Percentiles rank a stretch among this genome's conserved stretches.
These are phyloP conservation scores for Ceratocystis smalleyi DNA, from an alignment of 2,329 filamentous ascomycete species.

Conservation along the genomic window DNA sequence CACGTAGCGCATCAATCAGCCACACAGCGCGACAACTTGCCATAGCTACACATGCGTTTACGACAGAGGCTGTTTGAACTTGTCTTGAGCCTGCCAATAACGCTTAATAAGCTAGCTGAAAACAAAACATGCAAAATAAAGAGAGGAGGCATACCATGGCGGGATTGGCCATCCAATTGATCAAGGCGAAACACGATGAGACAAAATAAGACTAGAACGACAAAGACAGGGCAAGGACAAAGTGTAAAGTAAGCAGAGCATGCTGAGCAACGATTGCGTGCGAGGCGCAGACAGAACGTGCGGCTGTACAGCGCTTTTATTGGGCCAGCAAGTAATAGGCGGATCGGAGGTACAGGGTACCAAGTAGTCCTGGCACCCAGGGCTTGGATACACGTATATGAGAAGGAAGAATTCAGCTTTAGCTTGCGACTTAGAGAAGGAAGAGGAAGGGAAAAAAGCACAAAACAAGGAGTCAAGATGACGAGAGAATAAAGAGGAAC, in stretches of 20 bases:
- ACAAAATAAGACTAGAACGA: too few species aligned
- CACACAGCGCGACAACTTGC: background rate
- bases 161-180: too few species aligned
- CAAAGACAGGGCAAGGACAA: too few species aligned
- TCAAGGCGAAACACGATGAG: too few species aligned
- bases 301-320: background rate
- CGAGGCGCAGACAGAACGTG: constrained; percentile 3
- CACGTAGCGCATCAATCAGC: background rate
- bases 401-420: background rate
- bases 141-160: too few species aligned
- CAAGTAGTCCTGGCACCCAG: background rate
- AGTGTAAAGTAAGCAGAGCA: too few species aligned
- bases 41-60: too few species aligned
- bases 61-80: too few species aligned
- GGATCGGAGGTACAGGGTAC: background rate
- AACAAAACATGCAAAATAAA: too few species aligned
- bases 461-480: background rate
- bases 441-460: background rate
- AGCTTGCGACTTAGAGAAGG: background rate
- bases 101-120: too few species aligned
- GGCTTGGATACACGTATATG: background rate
- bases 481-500: background rate
- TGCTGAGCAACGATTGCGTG: background rate
- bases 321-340: background rate
- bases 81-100: too few species aligned